Conservation (phyloP, 768 basidiomycete genomes). For the Neoboletus subvelutipes region DNA sequence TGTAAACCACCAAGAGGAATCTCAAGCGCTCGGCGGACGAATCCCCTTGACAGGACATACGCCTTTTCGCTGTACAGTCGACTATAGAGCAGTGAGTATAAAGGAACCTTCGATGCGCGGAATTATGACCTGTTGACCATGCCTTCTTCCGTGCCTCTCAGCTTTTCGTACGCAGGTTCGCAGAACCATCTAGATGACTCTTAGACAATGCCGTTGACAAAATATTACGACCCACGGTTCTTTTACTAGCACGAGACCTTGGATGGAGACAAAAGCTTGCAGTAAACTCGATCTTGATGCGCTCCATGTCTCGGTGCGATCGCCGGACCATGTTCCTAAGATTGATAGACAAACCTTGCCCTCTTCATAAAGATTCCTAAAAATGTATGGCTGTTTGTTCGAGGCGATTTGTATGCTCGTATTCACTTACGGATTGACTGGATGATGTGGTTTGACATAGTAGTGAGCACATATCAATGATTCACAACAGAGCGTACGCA, state of each 20-base stretch:
- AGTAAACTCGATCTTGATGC: conserved; percentile 80
- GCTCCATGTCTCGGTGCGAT: conserved; percentile 86
- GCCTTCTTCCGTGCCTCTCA: conserved; percentile 88
- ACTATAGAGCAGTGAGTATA: conserved; percentile 39
- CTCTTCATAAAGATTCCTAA: conserved; percentile 89
- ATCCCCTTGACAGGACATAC: conserved; percentile 85
- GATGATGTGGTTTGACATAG: background rate
- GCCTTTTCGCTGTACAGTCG: conserved; percentile 93
- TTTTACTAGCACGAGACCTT: conserved; percentile 89
- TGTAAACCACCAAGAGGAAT: conserved; percentile 71
- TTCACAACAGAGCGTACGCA: conserved; percentile 7
- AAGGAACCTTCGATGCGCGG: background rate
- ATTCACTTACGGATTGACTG: conserved; percentile 70
- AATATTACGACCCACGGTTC: conserved; percentile 65
- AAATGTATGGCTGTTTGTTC: conserved; percentile 1
- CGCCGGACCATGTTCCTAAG: conserved; percentile 89
- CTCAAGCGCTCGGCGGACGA: conserved; percentile 87
- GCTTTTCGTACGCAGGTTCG: conserved; percentile 91
- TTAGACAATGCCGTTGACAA: conserved; percentile 3
- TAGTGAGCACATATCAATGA: background rate
- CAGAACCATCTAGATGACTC: conserved; percentile 68
- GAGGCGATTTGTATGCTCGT: background rate
- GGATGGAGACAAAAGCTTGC: conserved; percentile 92
- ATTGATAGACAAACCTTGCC: conserved; percentile 94
- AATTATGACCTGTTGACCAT: conserved; percentile 70